A percentile compares a stretch with the other conserved stretches of the same genome.
These are phyloP conservation scores for Starmerella apis DNA, from an alignment of 805 yeast genomes.

Conservation along the genomic window DNA sequence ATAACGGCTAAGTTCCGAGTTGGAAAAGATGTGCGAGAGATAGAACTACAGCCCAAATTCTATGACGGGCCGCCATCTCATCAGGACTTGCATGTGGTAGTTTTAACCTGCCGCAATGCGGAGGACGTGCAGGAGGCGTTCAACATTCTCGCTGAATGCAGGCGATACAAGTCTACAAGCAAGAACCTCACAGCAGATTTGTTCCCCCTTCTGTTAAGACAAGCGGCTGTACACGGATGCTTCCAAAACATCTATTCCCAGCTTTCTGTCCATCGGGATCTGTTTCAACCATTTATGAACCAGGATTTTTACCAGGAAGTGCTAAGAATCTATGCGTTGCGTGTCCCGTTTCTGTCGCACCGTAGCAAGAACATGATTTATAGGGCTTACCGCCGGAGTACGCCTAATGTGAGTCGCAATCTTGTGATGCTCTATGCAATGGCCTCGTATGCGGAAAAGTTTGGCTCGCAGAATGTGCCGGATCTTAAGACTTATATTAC, in stretches of 20 bases:
- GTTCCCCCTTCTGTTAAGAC: constrained; percentile 22
- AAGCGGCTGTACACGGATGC: constrained; percentile 25
- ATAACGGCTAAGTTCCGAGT: background rate
- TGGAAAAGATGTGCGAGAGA: constrained; percentile 1
- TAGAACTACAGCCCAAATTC: constrained; percentile 18
- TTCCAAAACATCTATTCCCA: constrained; percentile 13
- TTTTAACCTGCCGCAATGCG: constrained; percentile 15
- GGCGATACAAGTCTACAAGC: constrained; percentile 14
- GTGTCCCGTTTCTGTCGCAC: constrained; percentile 16
- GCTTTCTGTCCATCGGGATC: constrained; percentile 6
- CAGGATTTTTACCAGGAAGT: constrained; percentile 20
- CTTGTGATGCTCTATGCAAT: constrained; percentile 19
- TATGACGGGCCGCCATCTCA: constrained; percentile 27
- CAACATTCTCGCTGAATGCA: constrained; percentile 20
- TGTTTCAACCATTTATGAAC: constrained; percentile 5
- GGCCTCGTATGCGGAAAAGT: constrained; percentile 15
- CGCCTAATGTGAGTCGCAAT: constrained; percentile 15
- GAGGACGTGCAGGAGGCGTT: constrained; percentile 23
- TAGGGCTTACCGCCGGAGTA: constrained; percentile 14
- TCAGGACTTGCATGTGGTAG: constrained; percentile 21
- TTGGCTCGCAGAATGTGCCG: background rate
- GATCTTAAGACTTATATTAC: background rate
- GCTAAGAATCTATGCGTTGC: constrained; percentile 23
- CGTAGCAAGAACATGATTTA: constrained; percentile 15
- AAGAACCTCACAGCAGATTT: constrained; percentile 21